Base-by-base conservation (phyloP, 2,329 filamentous ascomycete genomes). In the Penicillium olsonii region DNA sequence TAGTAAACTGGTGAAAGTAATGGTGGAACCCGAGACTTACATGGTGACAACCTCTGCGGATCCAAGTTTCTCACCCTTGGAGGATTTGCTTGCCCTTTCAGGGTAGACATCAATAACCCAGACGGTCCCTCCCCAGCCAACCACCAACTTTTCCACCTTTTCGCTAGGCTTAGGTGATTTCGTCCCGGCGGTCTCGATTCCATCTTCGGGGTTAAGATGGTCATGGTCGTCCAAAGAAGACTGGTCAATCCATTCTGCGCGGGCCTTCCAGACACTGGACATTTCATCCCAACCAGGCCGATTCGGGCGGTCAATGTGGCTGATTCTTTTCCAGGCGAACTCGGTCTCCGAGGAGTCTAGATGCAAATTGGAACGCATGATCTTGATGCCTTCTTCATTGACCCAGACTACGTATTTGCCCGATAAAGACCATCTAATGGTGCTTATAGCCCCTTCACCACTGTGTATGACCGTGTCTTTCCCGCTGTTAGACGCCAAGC, bases 331-430 rank as follows among this genome's bases (percentile, higher is more conserved):
- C 95, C 95, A 99, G 2, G 92, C 90, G 57, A 87, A 85, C 14
- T 96, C 92, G 2, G 81, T 75, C 63, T 95, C 87, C 11, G 80
- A 80, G 54, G 78, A 84, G 5, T 95, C 90, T 5, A 96, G 78
- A 59, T 92, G 84, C 17, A 95, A 67, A 66, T 94, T 90, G 4
- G 90, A 90, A 31, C 94, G 84, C 92, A 97, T 97, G 53, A 99
- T 94, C 69, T 96, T 96, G 67, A 97, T 95, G 4, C 94, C 94
- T 63, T 95, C 87, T 70, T 99, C 94, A 64, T 97, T 99, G 34
- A 95, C 81, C 94, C 94, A 99, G 0, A 86, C 89, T 1, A 96
- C 88, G 64, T 92, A 97, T 72, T 88, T 94, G 1, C 94, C 92
- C 0, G 90, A 92, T 34, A 92, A 69, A 0, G 92, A 97, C 91